Conservation (phyloP, 495 filamentous ascomycete genomes). For the Xanthoparmelia taractica region DNA sequence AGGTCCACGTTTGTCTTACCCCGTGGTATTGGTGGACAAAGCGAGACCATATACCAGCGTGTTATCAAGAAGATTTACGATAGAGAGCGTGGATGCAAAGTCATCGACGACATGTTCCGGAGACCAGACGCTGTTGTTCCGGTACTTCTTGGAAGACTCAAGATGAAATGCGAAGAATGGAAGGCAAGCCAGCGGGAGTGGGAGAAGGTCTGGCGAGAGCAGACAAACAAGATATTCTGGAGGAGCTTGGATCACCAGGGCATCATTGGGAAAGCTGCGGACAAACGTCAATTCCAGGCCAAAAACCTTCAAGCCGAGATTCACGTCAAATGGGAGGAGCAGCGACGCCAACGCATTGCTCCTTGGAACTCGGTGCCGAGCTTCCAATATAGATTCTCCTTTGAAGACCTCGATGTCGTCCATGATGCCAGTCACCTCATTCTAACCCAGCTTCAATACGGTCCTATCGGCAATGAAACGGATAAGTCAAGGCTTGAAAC, state of each 20-base stretch:
- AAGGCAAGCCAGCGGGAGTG: constrained; percentile 92
- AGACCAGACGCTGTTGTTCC: constrained; percentile 78
- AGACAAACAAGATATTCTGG: constrained; percentile 86
- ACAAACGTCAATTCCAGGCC: constrained; percentile 81
- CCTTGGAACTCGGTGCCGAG: constrained; percentile 50
- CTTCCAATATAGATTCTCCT: constrained; percentile 65
- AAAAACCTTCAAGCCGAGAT: constrained; percentile 83
- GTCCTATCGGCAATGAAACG: constrained; percentile 53
- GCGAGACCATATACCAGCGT: constrained; percentile 89
- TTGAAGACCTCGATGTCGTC: constrained; percentile 71
- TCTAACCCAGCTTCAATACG: constrained; percentile 63
- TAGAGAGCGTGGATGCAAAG: constrained; percentile 67
- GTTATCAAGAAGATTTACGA: constrained; percentile 99
- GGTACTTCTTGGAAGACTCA: constrained; percentile 75
- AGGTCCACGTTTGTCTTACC: constrained; percentile 66
- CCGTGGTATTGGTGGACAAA: constrained; percentile 79
- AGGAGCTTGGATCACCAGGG: constrained; percentile 94
- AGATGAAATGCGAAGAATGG: constrained; percentile 95
- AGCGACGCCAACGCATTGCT: constrained; percentile 56
- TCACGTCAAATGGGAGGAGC: constrained; percentile 79
- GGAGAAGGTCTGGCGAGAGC: constrained; percentile 97
- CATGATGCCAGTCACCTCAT: constrained; percentile 74
- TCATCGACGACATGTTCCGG: constrained; percentile 73
- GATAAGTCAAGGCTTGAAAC: constrained; percentile 70
- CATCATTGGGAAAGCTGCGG: constrained; percentile 68